Percentiles rank a stretch among this genome's conserved stretches.
These are phyloP conservation scores for Corrigiola litoralis DNA, from an alignment of 179 eudicot genomes.

Conservation along the genomic window DNA sequence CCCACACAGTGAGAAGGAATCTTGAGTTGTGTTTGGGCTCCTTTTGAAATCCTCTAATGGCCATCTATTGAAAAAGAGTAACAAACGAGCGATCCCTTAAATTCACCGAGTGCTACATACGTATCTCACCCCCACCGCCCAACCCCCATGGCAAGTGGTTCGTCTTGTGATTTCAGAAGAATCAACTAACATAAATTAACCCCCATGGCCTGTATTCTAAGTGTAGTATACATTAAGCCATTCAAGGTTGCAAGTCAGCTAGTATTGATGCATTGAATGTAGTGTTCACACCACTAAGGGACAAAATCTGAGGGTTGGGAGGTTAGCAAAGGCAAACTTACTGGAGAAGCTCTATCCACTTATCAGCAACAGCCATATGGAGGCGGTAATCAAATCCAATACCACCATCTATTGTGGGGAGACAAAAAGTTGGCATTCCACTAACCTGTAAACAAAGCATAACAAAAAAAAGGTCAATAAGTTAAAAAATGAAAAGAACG, in stretches of 20 bases:
- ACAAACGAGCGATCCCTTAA: too few relatives aligned
- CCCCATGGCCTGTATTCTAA: too few relatives aligned
- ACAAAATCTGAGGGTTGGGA: not conserved
- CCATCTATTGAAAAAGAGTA: too few relatives aligned
- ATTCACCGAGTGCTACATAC: too few relatives aligned
- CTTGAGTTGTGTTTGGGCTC: too few relatives aligned
- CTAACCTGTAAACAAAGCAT: constrained; percentile 59
- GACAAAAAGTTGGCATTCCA: constrained; percentile 95
- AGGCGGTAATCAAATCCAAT: constrained; percentile 94
- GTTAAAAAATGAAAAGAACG: not conserved
- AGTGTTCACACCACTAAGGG: not conserved
- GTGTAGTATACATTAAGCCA: too few relatives aligned
- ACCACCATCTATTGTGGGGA: constrained; percentile 90
- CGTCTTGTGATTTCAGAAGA: too few relatives aligned
- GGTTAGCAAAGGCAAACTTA: constrained; percentile 28
- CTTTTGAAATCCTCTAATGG: too few relatives aligned
- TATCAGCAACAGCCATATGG: constrained; percentile 98
- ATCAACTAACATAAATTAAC: too few relatives aligned
- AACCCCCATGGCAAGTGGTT: too few relatives aligned
- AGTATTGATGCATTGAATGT: not conserved
- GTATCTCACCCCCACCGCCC: too few relatives aligned
- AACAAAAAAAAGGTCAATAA: not conserved
- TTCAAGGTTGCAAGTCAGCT: not conserved
- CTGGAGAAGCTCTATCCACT: constrained; percentile 97
- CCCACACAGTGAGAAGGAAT: too few relatives aligned